These are phyloP conservation scores for Pyrenopolyporus hunteri DNA, from an alignment of 495 filamentous ascomycete genomes.

Conservation along the genomic window DNA sequence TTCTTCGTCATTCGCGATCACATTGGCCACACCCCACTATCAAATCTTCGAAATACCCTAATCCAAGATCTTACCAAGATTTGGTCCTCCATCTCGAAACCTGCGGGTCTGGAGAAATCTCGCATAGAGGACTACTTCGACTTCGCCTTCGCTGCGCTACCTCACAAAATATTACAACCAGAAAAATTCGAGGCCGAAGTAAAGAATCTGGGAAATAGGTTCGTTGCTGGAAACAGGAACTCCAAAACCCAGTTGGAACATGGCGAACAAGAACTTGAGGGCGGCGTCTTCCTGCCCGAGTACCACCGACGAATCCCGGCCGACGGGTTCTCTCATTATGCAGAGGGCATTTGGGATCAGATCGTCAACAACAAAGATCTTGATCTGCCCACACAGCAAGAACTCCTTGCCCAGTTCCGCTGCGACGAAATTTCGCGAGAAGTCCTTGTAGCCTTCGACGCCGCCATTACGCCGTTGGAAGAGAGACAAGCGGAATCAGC, in stretches of 20 bases:
- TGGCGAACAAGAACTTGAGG: conserved; percentile 71
- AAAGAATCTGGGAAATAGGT: conserved; percentile 77
- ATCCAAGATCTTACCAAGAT: conserved; percentile 88
- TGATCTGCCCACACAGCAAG: conserved; percentile 95
- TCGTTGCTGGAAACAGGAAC: conserved; percentile 75
- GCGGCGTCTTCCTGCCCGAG: conserved; percentile 86
- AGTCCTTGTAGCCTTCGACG: conserved; percentile 83
- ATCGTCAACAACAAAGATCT: conserved; percentile 98
- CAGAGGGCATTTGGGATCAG: conserved; percentile 94
- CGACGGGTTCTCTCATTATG: conserved; percentile 92
- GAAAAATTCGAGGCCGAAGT: conserved; percentile 88
- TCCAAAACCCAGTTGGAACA: conserved; percentile 59
- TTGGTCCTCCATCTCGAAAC: conserved; percentile 91
- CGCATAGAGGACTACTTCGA: conserved; percentile 97
- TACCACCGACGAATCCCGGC: conserved; percentile 96
- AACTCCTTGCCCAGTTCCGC: conserved; percentile 93
- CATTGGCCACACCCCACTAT: conserved; percentile 85
- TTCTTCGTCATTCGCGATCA: conserved; percentile 99
- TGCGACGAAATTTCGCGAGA: conserved; percentile 95
- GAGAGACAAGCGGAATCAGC: conserved; percentile 78
- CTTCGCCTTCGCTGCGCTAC: conserved; percentile 93
- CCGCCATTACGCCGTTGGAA: conserved; percentile 80
- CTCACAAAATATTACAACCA: conserved; percentile 94
- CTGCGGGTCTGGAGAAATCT: conserved; percentile 82
- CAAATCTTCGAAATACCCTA: conserved; percentile 86